phyloP scores from a whole-genome alignment of 2,329 filamentous ascomycete species.

The Diplodia scrobiculata region DNA sequence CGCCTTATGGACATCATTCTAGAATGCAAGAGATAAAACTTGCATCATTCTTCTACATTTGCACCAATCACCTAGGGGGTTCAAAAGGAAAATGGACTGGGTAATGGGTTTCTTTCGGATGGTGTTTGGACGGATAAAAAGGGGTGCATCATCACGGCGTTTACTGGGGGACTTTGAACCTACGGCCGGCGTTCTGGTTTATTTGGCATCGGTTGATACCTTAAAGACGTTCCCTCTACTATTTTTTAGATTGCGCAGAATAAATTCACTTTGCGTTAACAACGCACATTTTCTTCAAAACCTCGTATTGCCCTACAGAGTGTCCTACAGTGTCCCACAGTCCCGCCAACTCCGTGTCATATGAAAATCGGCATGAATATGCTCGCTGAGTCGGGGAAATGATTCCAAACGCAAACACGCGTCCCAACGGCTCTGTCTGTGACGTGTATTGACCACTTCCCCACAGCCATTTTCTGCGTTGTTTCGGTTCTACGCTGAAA shows the following conservation, averaged over 20 bases:
- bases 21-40: background rate
- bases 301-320: background rate
- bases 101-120: background rate
- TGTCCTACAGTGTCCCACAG: background rate
- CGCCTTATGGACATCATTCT: background rate
- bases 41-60: conserved; percentile 11
- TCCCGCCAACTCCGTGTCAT: background rate
- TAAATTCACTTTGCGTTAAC: background rate
- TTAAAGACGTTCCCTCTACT: background rate
- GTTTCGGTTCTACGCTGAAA: background rate
- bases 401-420: background rate
- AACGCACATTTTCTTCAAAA: background rate
- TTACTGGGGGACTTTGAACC: background rate
- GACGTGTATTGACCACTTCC: background rate
- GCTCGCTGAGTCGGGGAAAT: background rate
- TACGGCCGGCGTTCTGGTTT: background rate
- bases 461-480: background rate
- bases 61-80: background rate
- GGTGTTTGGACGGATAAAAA: background rate
- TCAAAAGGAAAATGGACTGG: conserved; percentile 8
- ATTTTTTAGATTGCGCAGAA: conserved; percentile 13
- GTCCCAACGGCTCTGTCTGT: background rate
- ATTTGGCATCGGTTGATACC: conserved; percentile 11
- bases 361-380: background rate
- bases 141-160: conserved; percentile 12